Percentiles rank a stretch among this genome's conserved stretches.
Conservation (phyloP, 140 eudicot species). For the Senecio squalidus region DNA sequence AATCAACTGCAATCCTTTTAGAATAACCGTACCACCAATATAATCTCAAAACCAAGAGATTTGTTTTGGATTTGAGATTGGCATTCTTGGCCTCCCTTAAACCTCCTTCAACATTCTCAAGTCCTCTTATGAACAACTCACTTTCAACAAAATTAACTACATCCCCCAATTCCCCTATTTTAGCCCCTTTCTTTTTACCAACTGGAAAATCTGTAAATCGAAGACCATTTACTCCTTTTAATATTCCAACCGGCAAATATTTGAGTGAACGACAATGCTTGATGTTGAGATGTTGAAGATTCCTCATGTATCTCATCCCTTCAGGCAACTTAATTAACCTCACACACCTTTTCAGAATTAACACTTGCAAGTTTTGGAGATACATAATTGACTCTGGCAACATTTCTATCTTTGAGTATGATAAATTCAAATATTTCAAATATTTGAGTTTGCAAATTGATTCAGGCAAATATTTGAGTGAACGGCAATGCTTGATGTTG, state of each 20-base stretch:
- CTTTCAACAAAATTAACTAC: not conserved
- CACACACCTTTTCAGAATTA: not conserved
- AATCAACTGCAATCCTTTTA: not conserved
- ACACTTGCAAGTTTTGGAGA: conserved; percentile 4
- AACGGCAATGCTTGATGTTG: too few species aligned
- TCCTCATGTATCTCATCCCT: not conserved
- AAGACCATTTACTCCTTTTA: not conserved
- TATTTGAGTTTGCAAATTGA: not conserved
- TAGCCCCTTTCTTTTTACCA: not conserved
- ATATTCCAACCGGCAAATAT: not conserved
- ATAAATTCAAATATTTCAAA: not conserved
- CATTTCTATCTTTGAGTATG: not conserved
- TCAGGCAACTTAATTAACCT: not conserved
- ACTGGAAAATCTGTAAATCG: not conserved
- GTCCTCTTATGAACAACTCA: not conserved
- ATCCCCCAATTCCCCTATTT: not conserved
- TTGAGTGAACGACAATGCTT: not conserved
- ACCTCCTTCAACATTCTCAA: not conserved
- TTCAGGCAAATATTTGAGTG: too few species aligned
- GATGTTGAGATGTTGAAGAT: not conserved
- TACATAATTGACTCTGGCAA: not conserved
- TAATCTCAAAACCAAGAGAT: not conserved
- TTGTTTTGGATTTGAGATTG: not conserved
- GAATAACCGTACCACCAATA: not conserved
- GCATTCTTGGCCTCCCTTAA: not conserved